Evolutionary conservation across 345 rosid genomes (phyloP), one percentile per base, ranked within the genome.

Genomic region (Eucalyptus lansdowneana): DNA sequence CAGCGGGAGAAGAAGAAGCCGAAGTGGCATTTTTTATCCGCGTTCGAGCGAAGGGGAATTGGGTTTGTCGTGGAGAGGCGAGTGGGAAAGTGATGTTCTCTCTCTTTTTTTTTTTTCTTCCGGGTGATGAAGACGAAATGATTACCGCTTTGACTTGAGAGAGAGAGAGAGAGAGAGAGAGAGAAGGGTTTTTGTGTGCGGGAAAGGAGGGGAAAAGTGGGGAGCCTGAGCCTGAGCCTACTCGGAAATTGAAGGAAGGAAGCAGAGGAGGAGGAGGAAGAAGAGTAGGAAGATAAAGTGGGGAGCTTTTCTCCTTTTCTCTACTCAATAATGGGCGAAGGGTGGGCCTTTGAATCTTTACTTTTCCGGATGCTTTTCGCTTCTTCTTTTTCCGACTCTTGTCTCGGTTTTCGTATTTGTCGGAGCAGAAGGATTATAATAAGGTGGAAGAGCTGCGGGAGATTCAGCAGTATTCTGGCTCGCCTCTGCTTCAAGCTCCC

Each of bases 391-490:
- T 24, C 47, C 47, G 9, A 76, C 15, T 40, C 85, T 40, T 4
- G 85, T 21, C 85, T 24, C 47, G 85, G 85, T 11, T 21, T 11
- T 21, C 1, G 85, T 6, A 22, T 40, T 40, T 22, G 47, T 40
- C 47, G 29, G 29, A 76, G 47, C 47, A 6, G 14, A 21, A 76
- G 15, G 44, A 21, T 69, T 21, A 27, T 29, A 25, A 11, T 40
- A 40, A 21, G 47, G 27, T 6, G 8, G 85, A 76, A 40, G 85
- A 40, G 85, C 7, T 16, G 85, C 24, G 27, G 53, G 49, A 88
- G 92, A 89, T 92, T 90, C 92, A 87, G 86, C 88, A 91, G 92
- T 89, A 89, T 91, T 21, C 85, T 76, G 85, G 85, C 15, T 40
- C 85, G 8, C 21, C 85, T 2, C 85, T 40, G 47, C 85, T 40